Percentiles rank a stretch among this genome's conserved stretches.
These are phyloP conservation scores for Angomonas ambiguus DNA, from an alignment of 208 protist genomes.

Conservation along the genomic window DNA sequence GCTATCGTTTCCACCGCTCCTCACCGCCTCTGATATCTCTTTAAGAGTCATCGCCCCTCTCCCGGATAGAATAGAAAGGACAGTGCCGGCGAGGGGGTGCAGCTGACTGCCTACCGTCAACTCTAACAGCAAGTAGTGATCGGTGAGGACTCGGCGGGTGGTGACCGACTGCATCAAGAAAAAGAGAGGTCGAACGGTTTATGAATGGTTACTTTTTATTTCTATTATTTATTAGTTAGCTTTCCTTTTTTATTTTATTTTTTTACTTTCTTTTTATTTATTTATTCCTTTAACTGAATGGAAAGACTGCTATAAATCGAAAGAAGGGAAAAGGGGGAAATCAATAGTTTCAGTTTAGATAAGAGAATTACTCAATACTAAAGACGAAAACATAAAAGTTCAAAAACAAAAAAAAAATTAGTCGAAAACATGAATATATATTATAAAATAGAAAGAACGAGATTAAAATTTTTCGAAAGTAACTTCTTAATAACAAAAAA, in stretches of 20 bases:
- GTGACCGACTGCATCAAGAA: neutral
- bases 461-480: neutral
- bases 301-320: neutral
- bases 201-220: conserved; percentile 2
- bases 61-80: conserved; percentile 20
- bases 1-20: neutral
- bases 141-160: neutral
- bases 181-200: conserved; percentile 1
- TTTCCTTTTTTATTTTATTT: no score
- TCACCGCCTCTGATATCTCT: conserved; percentile 20
- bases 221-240: neutral
- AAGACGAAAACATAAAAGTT: neutral
- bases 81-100: conserved; percentile 22
- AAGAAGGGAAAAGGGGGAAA: neutral
- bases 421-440: neutral
- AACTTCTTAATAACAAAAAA: conserved; percentile 6
- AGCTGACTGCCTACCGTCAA: conserved; percentile 20
- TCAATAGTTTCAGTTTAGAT: no score
- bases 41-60: conserved; percentile 23
- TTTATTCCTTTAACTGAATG: neutral
- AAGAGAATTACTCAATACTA: neutral
- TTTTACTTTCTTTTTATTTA: neutral
- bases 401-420: conserved; percentile 7
- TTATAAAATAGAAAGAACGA: conserved; percentile 2
- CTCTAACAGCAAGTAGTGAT: conserved; percentile 25